Percentiles rank a stretch among this genome's conserved stretches.
phyloP scores from a whole-genome alignment of 345 rosid species.

The Lagerstroemia speciosa region DNA sequence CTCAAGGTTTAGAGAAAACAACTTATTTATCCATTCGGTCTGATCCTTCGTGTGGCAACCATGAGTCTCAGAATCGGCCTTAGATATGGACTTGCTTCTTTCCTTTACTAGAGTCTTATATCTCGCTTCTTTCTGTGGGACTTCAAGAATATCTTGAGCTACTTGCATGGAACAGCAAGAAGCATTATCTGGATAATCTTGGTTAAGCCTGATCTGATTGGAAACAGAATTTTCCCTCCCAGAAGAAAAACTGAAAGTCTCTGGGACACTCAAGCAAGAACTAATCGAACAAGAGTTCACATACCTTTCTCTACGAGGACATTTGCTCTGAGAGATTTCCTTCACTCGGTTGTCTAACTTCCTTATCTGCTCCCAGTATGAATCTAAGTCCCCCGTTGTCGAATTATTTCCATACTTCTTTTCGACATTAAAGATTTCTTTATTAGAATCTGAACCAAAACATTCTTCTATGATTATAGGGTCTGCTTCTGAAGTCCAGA shows the following conservation, averaged over 20 bases:
- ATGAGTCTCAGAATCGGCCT: slow-evolving; percentile 25
- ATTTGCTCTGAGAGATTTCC: slow-evolving; percentile 35
- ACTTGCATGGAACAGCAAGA: slow-evolving; percentile 18
- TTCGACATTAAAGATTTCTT: slow-evolving; percentile 27
- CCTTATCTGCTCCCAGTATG: slow-evolving; percentile 52
- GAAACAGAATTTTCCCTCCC: slow-evolving; percentile 15
- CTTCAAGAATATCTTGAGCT: slow-evolving; percentile 54
- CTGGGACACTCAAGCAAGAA: slow-evolving; percentile 19
- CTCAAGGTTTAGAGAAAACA: slow-evolving; percentile 1
- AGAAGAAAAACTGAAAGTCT: slow-evolving; percentile 16
- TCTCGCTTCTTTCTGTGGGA: slow-evolving; percentile 28
- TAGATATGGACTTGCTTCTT: slow-evolving; percentile 12
- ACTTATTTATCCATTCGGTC: slow-evolving; percentile 24
- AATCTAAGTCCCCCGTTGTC: slow-evolving; percentile 27
- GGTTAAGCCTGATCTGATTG: slow-evolving; percentile 25
- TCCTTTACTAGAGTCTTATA: slow-evolving; percentile 14
- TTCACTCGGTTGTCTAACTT: slow-evolving; percentile 41
- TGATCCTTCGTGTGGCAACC: slow-evolving; percentile 19
- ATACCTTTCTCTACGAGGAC: slow-evolving; percentile 8
- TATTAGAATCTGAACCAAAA: background rate
- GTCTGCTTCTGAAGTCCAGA: slow-evolving; percentile 9
- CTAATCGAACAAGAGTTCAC: slow-evolving; percentile 24
- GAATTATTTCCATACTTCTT: slow-evolving; percentile 14
- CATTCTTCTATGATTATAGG: slow-evolving; percentile 4
- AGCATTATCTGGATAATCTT: slow-evolving; percentile 14